Percentiles rank a stretch among this genome's conserved stretches.
Evolutionary conservation across 2,329 filamentous ascomycete genomes (phyloP).

Genomic region (Onygena corvina): DNA sequence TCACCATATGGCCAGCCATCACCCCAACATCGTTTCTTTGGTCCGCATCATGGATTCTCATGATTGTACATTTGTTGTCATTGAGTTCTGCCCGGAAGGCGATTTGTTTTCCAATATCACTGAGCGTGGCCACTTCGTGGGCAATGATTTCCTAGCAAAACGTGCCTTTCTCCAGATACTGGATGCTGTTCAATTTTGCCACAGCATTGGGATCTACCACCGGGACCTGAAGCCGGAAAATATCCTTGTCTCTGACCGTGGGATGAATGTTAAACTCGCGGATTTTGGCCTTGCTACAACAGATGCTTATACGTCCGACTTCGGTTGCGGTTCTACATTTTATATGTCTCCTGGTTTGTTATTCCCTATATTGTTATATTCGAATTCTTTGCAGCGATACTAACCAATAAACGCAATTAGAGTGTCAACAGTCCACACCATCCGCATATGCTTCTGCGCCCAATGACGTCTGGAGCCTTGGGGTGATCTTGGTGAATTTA

Average conservation of each 20-base stretch:
- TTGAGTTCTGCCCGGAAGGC: constrained; percentile 94
- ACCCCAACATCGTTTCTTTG: constrained; percentile 88
- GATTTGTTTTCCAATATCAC: constrained; percentile 97
- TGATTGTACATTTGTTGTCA: constrained; percentile 89
- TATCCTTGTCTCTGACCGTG: constrained; percentile 78
- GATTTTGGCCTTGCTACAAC: constrained; percentile 93
- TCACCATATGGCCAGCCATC: constrained; percentile 76
- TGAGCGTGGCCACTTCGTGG: constrained; percentile 82
- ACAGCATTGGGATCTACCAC: constrained; percentile 87
- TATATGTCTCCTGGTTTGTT: constrained; percentile 97
- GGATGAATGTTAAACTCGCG: constrained; percentile 83
- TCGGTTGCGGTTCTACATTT: constrained; percentile 95
- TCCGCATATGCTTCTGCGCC: constrained; percentile 78
- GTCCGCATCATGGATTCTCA: constrained; percentile 82
- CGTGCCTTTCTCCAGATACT: constrained; percentile 86
- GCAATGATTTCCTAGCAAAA: constrained; percentile 79
- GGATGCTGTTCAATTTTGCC: constrained; percentile 93
- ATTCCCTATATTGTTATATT: constrained; percentile 11
- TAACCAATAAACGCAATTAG: constrained; percentile 42
- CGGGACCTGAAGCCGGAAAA: constrained; percentile 97
- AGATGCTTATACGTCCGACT: constrained; percentile 75
- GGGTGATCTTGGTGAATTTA: constrained; percentile 93
- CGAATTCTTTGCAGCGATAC: constrained; percentile 5
- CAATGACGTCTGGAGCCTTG: constrained; percentile 97
- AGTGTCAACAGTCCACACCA: constrained; percentile 70